Evolutionary conservation across 169 alveolate genomes (phyloP), one percentile per base, ranked within the genome.

Genomic region (Cryptosporidium baileyi): DNA sequence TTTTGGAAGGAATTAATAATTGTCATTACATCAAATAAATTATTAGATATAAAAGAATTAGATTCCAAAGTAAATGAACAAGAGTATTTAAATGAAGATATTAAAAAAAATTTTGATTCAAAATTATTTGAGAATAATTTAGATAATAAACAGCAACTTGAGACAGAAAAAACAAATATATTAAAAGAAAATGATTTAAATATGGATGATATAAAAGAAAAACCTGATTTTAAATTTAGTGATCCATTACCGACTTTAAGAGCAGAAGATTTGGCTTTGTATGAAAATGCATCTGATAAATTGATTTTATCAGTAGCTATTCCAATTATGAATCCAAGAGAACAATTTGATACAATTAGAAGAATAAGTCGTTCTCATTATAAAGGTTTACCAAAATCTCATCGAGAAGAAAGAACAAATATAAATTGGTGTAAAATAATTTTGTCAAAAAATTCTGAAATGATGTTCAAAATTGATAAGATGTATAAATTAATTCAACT

Each of bases 381-480:
- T 26, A 74, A 57, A 74, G 85, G 85, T n/a, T 57, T 74, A 40
- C 65, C 85, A 19, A 51, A 51, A 36, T 36, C 74, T n/a, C 85
- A 74, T 74, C 85, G 43, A 17, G 26, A 7, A 8, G 85, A 51
- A 38, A 51, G 67, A 28, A 7, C 40, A 17, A 52, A 74, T 54
- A 67, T 74, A 28, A 74, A 74, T 41, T 74, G 85, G 85, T 74
- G 85, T 32, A 74, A 34, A 24, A 19, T 41, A 19, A 36, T 74
- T 54, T 32, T 60, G 11, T 6, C 60, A 38, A 30, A 30, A 13
- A 60, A 74, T 36, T 67, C 85, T 54, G 67, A 57, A 24, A 17
- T 17, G 7, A 74, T 74, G 67, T 19, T 36, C 15, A 74, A 51
- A 74, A 67, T 30, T 34, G 40, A 38, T 52, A 74, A 2, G 6